These are phyloP conservation scores for Yamadazyma sp. DNA, from an alignment of 805 yeast genomes.

Conservation along the genomic window DNA sequence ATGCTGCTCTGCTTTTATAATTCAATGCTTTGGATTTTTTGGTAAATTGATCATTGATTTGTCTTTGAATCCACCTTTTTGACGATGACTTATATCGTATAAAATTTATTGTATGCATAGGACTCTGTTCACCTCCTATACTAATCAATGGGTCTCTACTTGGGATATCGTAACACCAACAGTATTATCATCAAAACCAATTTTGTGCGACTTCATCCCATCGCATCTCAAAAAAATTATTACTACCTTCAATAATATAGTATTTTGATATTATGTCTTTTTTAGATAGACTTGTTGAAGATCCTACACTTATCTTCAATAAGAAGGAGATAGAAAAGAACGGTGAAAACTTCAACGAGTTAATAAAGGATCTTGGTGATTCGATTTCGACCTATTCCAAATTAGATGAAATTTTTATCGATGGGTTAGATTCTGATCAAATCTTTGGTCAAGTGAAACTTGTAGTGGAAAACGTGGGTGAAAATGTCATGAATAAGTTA, in stretches of 20 bases:
- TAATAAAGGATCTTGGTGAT: constrained; percentile 53
- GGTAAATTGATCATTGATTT: constrained; percentile 60
- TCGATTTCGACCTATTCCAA: constrained; percentile 57
- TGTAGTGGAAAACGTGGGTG: constrained; percentile 75
- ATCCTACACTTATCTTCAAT: constrained; percentile 13
- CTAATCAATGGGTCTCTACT: no score
- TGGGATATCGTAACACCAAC: no score
- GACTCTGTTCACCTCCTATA: no score
- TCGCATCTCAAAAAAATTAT: constrained; percentile 13
- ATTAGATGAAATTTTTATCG: constrained; percentile 76
- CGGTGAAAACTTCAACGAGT: constrained; percentile 19
- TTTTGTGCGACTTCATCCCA: no score
- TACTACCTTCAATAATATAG: no score
- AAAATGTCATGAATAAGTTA: constrained; percentile 55
- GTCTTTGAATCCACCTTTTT: constrained; percentile 72
- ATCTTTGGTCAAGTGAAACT: constrained; percentile 92
- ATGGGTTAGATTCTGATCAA: constrained; percentile 86
- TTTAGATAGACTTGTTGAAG: constrained; percentile 12
- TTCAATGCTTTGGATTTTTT: constrained; percentile 62
- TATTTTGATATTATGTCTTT: constrained; percentile 4
- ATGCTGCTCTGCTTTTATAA: constrained; percentile 85
- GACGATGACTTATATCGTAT: constrained; percentile 42
- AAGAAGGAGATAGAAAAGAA: constrained; percentile 7
- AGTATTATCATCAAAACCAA: no score
- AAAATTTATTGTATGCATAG: no score